Evolutionary conservation across 2,329 filamentous ascomycete species (phyloP), one percentile per base, ranked within the genome.

Genomic region (Talaromyces sp.): DNA sequence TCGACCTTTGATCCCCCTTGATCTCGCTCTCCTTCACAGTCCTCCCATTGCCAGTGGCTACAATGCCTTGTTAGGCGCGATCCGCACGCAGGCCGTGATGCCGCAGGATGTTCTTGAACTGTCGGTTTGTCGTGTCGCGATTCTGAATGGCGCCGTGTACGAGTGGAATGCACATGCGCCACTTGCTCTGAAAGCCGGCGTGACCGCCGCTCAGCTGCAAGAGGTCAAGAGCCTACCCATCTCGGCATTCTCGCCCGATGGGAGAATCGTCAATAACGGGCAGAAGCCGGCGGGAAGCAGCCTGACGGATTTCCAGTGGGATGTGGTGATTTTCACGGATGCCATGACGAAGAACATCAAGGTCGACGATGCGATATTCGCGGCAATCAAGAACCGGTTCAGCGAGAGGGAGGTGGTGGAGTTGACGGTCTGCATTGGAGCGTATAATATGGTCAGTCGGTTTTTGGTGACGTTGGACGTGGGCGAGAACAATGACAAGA

Each of bases 401-500:
- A 82, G 72, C 21, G 88, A 93, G 65, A 82, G 85, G 67, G 89
- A 93, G 77, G 82, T 95, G 60, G 90, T 96, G 1, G 92, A 96
- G 79, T 82, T 96, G 67, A 93, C 90, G 46, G 87, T 89, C 33
- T 92, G 89, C n/a, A 85, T 93, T 63, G 90, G 90, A n/a, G 87
- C 86, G 61, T 96, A 96, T 74, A 96, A 96, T 74, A 93, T 91
- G 71, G 92, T 96, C 18, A 93, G 89, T 73, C 84, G 92, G 28
- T 93, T 96, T 69, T 75, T 96, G 68, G 91, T 96, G 8, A 91
- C 92, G 11, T 75, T 96, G 63, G 89, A 96, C 77, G 90, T 80
- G 42, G 78, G 77, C 2, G 78, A 80, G 70, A 75, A 76, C 61
- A 80, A 80, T 67, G 72, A 63, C 11, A 72, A 69, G 55, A 67